Base-by-base conservation (phyloP, 257 asterid genomes). In the Solanum infundibuliforme region DNA sequence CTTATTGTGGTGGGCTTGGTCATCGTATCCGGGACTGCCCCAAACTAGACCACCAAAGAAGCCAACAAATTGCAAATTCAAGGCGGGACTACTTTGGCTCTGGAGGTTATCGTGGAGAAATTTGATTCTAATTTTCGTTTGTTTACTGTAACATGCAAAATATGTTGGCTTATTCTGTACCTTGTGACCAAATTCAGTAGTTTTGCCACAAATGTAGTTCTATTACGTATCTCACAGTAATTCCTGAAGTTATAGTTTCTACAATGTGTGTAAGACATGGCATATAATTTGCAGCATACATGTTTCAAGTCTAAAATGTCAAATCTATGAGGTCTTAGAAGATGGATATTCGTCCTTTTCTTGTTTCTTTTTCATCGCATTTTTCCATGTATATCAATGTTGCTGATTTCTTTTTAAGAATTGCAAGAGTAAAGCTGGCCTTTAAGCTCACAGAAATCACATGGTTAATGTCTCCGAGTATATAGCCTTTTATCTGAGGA, bases 91-190 rank as follows among this genome's bases (percentile, higher is more conserved):
- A 93, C 52, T 94, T 92, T 46, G 96, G 98, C 21, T 93, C 96
- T 72, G 96, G 98, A 41, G 97, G 98, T 23, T 95, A 94, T 88
- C 94, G 98, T 6, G 97, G 98, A 66, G 98, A 95, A 88, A 95
- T 95, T 55, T 94, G 92, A 94, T 86, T 73, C 77, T 3, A 3
- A 18, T 27, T 84, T 90, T 38, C 66, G 1, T 25, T 85, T 85
- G 85, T 48, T 46, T 82, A 29, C 92, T 89, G 84, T 72, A 71
- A 74, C 83, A 88, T 55, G 34, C 84, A 20, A 83, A 83, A 66
- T 60, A 27, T 82, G 62, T 82, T 35, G 0, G 43, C 69, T 48
- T 82, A 18, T 82, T 81, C 41, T 48, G 85, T 29, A 29, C 29
- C 39, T 82, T 82, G 12, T 5, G 69, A 81, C 25, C 20, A 29